phyloP scores from a whole-genome alignment of 495 filamentous ascomycete species.

The Niebla homalea region DNA sequence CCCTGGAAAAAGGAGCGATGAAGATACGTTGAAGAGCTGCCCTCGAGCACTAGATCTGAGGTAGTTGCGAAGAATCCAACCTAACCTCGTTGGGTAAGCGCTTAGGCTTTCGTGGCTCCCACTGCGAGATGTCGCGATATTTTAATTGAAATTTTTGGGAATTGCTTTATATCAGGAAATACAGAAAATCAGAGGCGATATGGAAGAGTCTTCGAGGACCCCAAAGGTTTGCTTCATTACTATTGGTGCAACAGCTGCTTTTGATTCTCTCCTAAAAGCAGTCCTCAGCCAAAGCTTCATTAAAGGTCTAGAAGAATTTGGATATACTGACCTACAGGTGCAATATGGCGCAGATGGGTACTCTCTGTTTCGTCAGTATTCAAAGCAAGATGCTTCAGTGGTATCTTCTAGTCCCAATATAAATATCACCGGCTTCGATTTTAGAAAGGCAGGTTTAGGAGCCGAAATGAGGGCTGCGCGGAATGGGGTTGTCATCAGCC shows the following conservation, averaged over 20 bases:
- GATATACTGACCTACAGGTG: constrained; percentile 54
- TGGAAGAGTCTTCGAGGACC: too few relatives aligned
- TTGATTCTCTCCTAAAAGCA: constrained; percentile 54
- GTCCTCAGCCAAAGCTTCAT: constrained; percentile 50
- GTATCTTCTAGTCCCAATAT: constrained; percentile 27
- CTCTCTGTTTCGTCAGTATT: constrained; percentile 30
- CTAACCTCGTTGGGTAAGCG: too few relatives aligned
- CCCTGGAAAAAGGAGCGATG: too few relatives aligned
- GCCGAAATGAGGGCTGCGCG: constrained; percentile 41
- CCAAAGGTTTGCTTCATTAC: constrained; percentile 62
- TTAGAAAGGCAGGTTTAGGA: constrained; percentile 43
- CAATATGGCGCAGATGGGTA: constrained; percentile 60
- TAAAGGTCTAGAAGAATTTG: constrained; percentile 32
- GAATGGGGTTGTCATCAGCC: constrained; percentile 66
- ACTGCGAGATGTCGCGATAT: too few relatives aligned
- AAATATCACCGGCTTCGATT: constrained; percentile 48
- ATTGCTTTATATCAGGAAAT: too few relatives aligned
- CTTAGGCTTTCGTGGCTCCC: too few relatives aligned
- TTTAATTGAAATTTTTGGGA: too few relatives aligned
- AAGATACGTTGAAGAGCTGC: too few relatives aligned
- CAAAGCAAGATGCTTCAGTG: constrained; percentile 9
- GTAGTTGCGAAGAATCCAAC: too few relatives aligned
- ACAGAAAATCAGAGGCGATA: too few relatives aligned
- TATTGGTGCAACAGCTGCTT: constrained; percentile 80
- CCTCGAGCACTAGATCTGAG: too few relatives aligned